Evolutionary conservation across 345 rosid genomes (phyloP).

Genomic region (Cardamine occulta): DNA sequence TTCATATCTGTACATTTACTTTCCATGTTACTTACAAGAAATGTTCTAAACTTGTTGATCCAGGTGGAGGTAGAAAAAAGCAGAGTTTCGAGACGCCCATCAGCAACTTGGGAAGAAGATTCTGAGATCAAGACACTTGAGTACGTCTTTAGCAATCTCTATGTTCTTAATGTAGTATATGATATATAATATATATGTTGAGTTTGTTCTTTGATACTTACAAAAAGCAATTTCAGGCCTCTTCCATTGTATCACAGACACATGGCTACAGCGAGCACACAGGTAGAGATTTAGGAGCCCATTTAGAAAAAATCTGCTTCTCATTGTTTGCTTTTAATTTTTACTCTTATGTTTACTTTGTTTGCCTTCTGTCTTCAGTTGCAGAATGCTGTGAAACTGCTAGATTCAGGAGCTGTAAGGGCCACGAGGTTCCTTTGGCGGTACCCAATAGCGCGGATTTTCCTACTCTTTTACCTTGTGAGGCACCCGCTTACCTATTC

Average conservation of each 20-base stretch:
- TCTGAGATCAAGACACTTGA: constrained; percentile 91
- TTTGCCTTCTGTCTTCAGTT: constrained; percentile 56
- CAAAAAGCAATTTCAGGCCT: constrained; percentile 62
- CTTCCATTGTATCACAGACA: constrained; percentile 91
- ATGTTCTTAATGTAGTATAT: constrained; percentile 50
- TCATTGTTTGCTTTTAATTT: neutral
- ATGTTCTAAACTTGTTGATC: constrained; percentile 9
- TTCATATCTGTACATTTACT: constrained; percentile 24
- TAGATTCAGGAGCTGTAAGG: constrained; percentile 95
- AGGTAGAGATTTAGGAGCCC: constrained; percentile 50
- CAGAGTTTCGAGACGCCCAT: constrained; percentile 74
- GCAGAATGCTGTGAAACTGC: constrained; percentile 87
- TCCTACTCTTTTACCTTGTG: constrained; percentile 85
- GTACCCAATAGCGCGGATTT: constrained; percentile 87
- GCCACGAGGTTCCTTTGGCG: constrained; percentile 98
- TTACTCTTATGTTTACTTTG: constrained; percentile 13
- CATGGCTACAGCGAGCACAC: constrained; percentile 76
- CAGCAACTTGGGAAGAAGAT: constrained; percentile 93
- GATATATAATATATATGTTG: constrained; percentile 67
- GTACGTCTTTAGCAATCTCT: constrained; percentile 51
- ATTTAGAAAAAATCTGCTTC: constrained; percentile 5
- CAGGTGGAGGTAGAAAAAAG: constrained; percentile 92
- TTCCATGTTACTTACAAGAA: constrained; percentile 24
- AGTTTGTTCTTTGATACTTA: constrained; percentile 49
- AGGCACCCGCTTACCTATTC: constrained; percentile 34